A percentile compares a stretch with the other conserved stretches of the same genome.
Conservation (phyloP, 208 protist genomes). For the Leishmania tropica region DNA sequence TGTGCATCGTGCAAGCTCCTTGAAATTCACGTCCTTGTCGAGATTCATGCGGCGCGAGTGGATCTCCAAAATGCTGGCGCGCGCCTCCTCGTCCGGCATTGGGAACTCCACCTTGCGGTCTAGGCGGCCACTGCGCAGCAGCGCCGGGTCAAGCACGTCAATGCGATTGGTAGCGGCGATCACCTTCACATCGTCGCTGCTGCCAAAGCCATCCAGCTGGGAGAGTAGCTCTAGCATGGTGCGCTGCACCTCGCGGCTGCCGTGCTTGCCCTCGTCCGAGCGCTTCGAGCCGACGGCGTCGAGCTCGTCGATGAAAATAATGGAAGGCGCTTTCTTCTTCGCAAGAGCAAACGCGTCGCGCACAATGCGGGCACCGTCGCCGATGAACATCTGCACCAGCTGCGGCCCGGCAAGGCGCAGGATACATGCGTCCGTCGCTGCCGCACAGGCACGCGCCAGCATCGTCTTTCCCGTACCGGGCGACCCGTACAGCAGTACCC, state of each 20-base stretch:
- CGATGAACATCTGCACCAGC: conserved; percentile 98
- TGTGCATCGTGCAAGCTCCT: conserved; percentile 98
- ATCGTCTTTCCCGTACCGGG: conserved; percentile 98
- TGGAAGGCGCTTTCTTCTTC: conserved; percentile 99
- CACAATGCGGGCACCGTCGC: conserved; percentile 99
- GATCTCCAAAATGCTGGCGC: conserved; percentile 99
- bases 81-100: conserved; percentile 98
- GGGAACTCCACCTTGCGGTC: conserved; percentile 99
- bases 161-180: conserved; percentile 99
- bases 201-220: conserved; percentile 99
- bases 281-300: conserved; percentile 99
- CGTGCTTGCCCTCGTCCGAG: conserved; percentile 97
- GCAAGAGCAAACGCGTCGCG: conserved; percentile 99
- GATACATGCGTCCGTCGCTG: conserved; percentile 99
- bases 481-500: conserved; percentile 97
- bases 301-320: conserved; percentile 99
- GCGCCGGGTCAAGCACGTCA: conserved; percentile 99
- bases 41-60: conserved; percentile 99
- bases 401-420: conserved; percentile 99
- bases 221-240: conserved; percentile 99
- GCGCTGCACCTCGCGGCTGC: conserved; percentile 98
- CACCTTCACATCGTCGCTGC: conserved; percentile 98
- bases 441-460: conserved; percentile 99
- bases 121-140: conserved; percentile 98
- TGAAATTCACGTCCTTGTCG: conserved; percentile 97